Conservation (phyloP, 1,284 basidiomycete species). For the Vanrija pseudolonga region DNA sequence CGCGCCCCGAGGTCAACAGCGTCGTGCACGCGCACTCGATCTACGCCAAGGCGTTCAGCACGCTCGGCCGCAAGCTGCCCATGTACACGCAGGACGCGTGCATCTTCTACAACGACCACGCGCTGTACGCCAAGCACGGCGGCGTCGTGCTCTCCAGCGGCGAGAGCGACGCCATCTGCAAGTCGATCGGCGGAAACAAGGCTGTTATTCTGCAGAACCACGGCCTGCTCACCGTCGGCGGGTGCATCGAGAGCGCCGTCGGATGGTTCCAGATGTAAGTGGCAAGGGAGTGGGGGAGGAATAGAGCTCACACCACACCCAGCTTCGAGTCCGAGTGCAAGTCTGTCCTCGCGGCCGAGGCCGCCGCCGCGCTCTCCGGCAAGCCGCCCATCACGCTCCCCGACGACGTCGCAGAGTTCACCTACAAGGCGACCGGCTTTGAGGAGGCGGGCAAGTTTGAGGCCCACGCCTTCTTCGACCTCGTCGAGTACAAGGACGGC, state of each 20-base stretch:
- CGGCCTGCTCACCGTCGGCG: constrained; percentile 56
- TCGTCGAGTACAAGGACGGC: constrained; percentile 25
- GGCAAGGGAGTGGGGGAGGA: no score
- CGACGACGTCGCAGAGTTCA: constrained; percentile 25
- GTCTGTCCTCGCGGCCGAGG: constrained; percentile 23
- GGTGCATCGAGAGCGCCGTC: constrained; percentile 23
- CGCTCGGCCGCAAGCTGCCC: constrained; percentile 57
- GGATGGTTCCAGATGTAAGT: constrained; percentile 33
- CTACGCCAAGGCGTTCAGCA: constrained; percentile 61
- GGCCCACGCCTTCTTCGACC: constrained; percentile 26
- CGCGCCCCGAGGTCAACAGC: constrained; percentile 61
- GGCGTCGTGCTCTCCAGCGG: constrained; percentile 61
- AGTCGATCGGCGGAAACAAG: constrained; percentile 53
- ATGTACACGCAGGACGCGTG: constrained; percentile 42
- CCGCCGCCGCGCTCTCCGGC: constrained; percentile 24
- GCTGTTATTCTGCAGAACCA: constrained; percentile 57
- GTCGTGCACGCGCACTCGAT: constrained; percentile 65
- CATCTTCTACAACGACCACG: constrained; percentile 25
- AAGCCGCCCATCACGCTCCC: constrained; percentile 15
- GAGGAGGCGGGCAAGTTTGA: constrained; percentile 32
- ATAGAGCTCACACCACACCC: background rate
- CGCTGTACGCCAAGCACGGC: constrained; percentile 52
- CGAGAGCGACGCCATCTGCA: constrained; percentile 59
- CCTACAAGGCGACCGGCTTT: constrained; percentile 26
- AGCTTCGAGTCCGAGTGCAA: constrained; percentile 33